A percentile compares a stretch with the other conserved stretches of the same genome.
Evolutionary conservation across 768 basidiomycete genomes (phyloP).

Genomic region (Tulasnella sp.): DNA sequence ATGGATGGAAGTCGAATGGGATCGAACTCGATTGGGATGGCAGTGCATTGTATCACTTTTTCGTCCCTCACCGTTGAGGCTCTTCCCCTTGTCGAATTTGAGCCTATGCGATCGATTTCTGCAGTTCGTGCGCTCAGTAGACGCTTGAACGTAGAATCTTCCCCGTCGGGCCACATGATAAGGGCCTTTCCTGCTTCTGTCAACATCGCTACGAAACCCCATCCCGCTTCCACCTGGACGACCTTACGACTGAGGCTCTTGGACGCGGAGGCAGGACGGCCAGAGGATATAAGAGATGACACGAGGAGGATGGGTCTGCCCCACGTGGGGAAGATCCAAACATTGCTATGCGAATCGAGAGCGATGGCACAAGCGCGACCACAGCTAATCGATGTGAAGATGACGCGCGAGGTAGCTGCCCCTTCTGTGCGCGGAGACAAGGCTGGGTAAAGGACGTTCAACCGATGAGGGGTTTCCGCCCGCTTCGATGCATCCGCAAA

Average conservation of each 20-base stretch:
- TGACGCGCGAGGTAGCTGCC: not conserved
- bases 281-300: slow-evolving; percentile 25
- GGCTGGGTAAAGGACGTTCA: slow-evolving; percentile 46
- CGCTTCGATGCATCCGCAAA: slow-evolving; percentile 42
- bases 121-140: too few relatives aligned
- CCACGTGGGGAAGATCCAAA: slow-evolving; percentile 72
- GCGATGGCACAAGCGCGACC: slow-evolving; percentile 61
- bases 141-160: too few relatives aligned
- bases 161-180: slow-evolving; percentile 31
- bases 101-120: too few relatives aligned
- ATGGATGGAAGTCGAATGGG: slow-evolving; percentile 49
- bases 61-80: slow-evolving; percentile 27
- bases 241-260: slow-evolving; percentile 20
- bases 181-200: slow-evolving; percentile 53
- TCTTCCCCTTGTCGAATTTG: too few relatives aligned
- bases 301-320: slow-evolving; percentile 53
- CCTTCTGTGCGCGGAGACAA: slow-evolving; percentile 24
- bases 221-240: slow-evolving; percentile 55
- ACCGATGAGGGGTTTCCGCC: slow-evolving; percentile 42
- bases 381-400: slow-evolving; percentile 37
- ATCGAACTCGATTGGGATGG: slow-evolving; percentile 44
- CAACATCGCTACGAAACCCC: slow-evolving; percentile 64
- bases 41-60: slow-evolving; percentile 42
- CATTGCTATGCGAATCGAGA: slow-evolving; percentile 42
- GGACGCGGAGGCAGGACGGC: too few relatives aligned